phyloP scores from a whole-genome alignment of 805 yeast species.

The Brettanomyces bruxellensis region DNA sequence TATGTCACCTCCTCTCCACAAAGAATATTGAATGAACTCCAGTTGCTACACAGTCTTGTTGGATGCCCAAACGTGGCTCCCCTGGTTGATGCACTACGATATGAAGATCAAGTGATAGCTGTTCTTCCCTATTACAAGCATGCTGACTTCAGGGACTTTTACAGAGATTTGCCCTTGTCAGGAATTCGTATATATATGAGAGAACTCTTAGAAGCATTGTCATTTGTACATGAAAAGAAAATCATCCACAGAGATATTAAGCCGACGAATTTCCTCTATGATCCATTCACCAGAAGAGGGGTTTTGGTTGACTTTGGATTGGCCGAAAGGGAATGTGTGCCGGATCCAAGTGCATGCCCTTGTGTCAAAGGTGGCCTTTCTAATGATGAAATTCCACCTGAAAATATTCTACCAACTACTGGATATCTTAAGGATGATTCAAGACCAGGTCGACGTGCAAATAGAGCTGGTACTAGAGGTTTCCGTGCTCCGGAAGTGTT shows the following conservation, averaged over 20 bases:
- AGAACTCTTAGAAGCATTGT: conserved; percentile 70
- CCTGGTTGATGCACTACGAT: conserved; percentile 75
- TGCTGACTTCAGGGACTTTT: conserved; percentile 82
- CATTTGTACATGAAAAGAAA: conserved; percentile 65
- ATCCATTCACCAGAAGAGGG: conserved; percentile 59
- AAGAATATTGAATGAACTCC: conserved; percentile 82
- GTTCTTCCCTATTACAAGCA: conserved; percentile 88
- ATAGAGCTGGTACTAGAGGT: conserved; percentile 95
- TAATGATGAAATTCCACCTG: conserved; percentile 21
- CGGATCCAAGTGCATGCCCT: conserved; percentile 39
- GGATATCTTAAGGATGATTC: conserved; percentile 85
- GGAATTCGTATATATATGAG: conserved; percentile 77
- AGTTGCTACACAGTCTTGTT: conserved; percentile 57
- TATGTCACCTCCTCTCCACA: conserved; percentile 94
- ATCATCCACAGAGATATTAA: conserved; percentile 92
- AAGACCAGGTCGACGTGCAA: conserved; percentile 85
- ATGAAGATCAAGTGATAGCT: conserved; percentile 87
- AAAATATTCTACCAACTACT: conserved; percentile 31
- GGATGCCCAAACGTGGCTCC: conserved; percentile 79
- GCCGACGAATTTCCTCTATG: conserved; percentile 62
- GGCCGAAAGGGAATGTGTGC: conserved; percentile 54
- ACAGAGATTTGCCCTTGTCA: conserved; percentile 64
- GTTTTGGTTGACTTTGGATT: conserved; percentile 88
- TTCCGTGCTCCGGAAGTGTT: conserved; percentile 92
- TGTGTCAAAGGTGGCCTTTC: conserved; percentile 37